A percentile compares a stretch with the other conserved stretches of the same genome.
phyloP scores from a whole-genome alignment of 371 early-diverging fungal species.

The Mortierella sp. region DNA sequence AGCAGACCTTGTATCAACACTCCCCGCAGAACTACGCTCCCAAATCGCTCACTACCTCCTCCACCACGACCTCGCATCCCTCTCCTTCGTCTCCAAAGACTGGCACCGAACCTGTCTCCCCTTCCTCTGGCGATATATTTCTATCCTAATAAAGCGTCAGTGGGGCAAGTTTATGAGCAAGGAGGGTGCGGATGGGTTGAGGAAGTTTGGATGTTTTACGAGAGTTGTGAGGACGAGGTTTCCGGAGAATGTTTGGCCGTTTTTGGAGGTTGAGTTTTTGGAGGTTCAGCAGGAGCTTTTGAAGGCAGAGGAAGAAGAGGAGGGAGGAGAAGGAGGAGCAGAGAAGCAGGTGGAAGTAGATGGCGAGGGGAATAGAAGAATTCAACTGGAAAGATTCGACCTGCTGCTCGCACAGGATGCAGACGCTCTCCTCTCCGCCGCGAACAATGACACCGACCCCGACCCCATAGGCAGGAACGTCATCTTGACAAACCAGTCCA shows the following conservation, averaged over 20 bases:
- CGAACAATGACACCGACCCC: not conserved
- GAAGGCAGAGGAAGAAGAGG: not conserved
- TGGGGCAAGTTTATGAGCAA: not conserved
- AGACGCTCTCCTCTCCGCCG: not conserved
- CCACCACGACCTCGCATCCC: constrained; percentile 9
- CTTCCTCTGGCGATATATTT: not conserved
- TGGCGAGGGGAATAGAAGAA: not conserved
- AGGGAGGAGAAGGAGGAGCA: too few species aligned
- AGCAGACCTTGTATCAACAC: not conserved
- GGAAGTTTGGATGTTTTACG: not conserved
- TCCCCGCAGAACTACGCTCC: not conserved
- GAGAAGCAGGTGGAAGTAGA: not conserved
- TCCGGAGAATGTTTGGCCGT: not conserved
- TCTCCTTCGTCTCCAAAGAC: constrained; percentile 33
- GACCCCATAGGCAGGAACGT: not conserved
- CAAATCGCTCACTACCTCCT: not conserved
- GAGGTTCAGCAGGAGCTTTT: not conserved
- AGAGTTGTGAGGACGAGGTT: not conserved
- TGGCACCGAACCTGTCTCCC: constrained; percentile 49
- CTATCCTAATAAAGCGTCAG: not conserved
- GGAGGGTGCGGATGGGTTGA: not conserved
- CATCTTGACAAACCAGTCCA: not conserved
- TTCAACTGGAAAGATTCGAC: not conserved
- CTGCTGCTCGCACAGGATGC: not conserved
- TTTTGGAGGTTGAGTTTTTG: not conserved